phyloP scores from a whole-genome alignment of 805 yeast genomes.

The Starmerella etchellsii region DNA sequence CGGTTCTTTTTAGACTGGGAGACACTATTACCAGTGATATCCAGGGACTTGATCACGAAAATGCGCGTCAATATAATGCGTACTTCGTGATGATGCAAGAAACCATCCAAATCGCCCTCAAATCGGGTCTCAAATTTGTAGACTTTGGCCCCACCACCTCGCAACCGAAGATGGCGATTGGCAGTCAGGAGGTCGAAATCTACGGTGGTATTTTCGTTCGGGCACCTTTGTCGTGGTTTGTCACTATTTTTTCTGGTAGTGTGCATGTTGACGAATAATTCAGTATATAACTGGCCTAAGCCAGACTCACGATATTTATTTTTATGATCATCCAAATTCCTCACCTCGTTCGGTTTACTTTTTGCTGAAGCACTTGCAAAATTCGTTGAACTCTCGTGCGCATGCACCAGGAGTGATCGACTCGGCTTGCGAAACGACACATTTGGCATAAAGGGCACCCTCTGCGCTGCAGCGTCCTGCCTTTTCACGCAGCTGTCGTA shows the following conservation, averaged over 20 bases:
- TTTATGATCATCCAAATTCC: not conserved
- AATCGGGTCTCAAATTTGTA: conserved; percentile 30
- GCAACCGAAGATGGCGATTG: conserved; percentile 33
- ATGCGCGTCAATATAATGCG: conserved; percentile 31
- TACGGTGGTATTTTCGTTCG: conserved; percentile 30
- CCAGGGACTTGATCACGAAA: conserved; percentile 34
- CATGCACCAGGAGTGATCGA: conserved; percentile 15
- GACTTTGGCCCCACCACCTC: conserved; percentile 38
- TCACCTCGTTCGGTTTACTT: not conserved
- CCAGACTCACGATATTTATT: too few relatives aligned
- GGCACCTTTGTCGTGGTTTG: conserved; percentile 19
- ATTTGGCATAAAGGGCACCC: conserved; percentile 18
- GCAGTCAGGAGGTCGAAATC: conserved; percentile 29
- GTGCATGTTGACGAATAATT: conserved; percentile 17
- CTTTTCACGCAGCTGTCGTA: conserved; percentile 13
- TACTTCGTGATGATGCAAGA: conserved; percentile 39
- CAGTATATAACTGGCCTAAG: too few relatives aligned
- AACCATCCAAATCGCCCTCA: conserved; percentile 32
- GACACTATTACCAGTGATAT: conserved; percentile 35
- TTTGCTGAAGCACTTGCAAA: conserved; percentile 14
- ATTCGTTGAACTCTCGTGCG: conserved; percentile 17
- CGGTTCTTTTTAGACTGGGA: conserved; percentile 33
- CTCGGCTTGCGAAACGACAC: conserved; percentile 19
- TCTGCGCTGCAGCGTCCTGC: conserved; percentile 17
- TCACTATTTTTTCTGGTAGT: conserved; percentile 19